Evolutionary conservation across 352 stramenopile genomes (phyloP), one percentile per base, ranked within the genome.

Genomic region (Pythium myriotylum): DNA sequence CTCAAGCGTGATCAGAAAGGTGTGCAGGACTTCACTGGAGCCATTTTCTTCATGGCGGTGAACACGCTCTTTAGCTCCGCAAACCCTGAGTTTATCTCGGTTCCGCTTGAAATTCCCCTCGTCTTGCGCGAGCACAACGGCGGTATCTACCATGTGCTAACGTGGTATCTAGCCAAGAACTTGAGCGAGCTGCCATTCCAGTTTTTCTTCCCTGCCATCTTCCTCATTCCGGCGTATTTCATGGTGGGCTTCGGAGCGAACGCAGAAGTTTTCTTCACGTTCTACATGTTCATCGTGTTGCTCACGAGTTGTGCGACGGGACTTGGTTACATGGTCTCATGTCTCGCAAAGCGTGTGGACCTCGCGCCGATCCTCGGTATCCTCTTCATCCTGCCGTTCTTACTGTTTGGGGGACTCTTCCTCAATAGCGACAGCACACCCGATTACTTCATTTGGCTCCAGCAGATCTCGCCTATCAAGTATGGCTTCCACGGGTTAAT

Each of bases 21-120:
- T 2, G 79, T 84, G 29, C 78, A 88, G 50, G 81, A 84, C 51
- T 82, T 81, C 45, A 45, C 67, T 1, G 76, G 78, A 22, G 62
- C 62, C 9, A 83, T 85, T 55, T 88, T 86, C 67, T 68, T 68
- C 47, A 62, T 68, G 22, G 52, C 53, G 9, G 61, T 68, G 22
- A 68, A 68, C 40, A 48, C 50, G 13, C n/a, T 62, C 23, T 68
- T 68, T 39, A 68, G 64, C 32, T 65, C 60, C 5, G 67, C 69
- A 19, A 77, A 74, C 49, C 64, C 69, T 7, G 65, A 74, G 35
- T 73, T 77, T 37, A 61, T 74, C 23, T 54, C 65, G 0, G 65
- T 77, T 19, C 69, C 69, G 26, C 47, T 74, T 19, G 69, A 74
- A 50, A 59, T 77, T 22, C 69, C 69, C 2, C 58, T 77, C 9